These are phyloP conservation scores for Neurospora sp. DNA, from an alignment of 495 filamentous ascomycete species.

Conservation along the genomic window DNA sequence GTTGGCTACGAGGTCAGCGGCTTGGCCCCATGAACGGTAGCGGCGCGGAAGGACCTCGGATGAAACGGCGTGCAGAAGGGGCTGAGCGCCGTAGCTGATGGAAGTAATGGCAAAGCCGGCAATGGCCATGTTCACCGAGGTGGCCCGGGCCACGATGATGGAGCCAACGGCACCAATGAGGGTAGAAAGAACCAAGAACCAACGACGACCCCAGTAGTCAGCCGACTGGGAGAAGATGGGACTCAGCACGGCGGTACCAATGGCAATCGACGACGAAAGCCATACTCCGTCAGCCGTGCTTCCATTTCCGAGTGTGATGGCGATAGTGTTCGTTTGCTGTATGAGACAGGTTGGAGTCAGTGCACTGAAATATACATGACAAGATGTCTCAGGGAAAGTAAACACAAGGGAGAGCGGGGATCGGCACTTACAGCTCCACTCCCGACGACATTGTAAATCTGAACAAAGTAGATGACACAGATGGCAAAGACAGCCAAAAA, in stretches of 20 bases:
- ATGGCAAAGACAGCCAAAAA: conserved; percentile 23
- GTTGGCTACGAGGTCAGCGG: conserved; percentile 14
- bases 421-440: conserved; percentile 20
- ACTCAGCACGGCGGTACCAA: conserved; percentile 19
- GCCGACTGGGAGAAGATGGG: conserved; percentile 23
- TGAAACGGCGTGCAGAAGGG: conserved; percentile 19
- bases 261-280: conserved; percentile 21
- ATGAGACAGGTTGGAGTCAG: neutral
- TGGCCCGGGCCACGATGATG: conserved; percentile 18
- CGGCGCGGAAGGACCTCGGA: conserved; percentile 26
- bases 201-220: conserved; percentile 22
- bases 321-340: conserved; percentile 19
- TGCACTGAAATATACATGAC: neutral
- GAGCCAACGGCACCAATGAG: conserved; percentile 16
- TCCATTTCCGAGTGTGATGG: conserved; percentile 13
- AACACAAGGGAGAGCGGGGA: neutral
- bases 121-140: conserved; percentile 19
- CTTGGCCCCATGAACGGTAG: conserved; percentile 22
- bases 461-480: conserved; percentile 23
- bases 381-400: neutral
- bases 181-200: conserved; percentile 19
- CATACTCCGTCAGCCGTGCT: conserved; percentile 12
- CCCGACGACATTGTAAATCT: conserved; percentile 22
- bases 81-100: conserved; percentile 19
- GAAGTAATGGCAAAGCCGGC: conserved; percentile 17